These are phyloP conservation scores for Entoloma clypeatum DNA, from an alignment of 1,284 basidiomycete species.

Conservation along the genomic window DNA sequence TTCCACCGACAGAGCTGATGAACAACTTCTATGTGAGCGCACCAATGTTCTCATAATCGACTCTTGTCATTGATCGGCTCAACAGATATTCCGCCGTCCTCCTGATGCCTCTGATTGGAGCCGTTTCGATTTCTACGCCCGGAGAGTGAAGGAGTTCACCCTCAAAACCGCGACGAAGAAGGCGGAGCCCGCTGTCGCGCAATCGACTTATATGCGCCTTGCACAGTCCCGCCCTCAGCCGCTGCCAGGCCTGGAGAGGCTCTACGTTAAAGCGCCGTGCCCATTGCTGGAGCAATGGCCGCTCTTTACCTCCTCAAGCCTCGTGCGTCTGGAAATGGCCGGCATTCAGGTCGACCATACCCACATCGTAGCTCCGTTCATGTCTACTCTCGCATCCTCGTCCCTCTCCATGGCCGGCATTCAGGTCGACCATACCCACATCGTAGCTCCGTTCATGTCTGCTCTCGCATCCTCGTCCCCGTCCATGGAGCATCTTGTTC, in stretches of 20 bases:
- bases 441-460: neutral
- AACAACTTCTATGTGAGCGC: constrained; percentile 8
- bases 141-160: neutral
- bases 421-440: neutral
- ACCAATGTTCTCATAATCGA: too few relatives aligned
- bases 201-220: neutral
- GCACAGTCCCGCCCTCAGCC: neutral
- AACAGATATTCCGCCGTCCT: too few relatives aligned
- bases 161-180: neutral
- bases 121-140: neutral
- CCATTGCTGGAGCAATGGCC: neutral
- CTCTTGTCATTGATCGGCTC: too few relatives aligned
- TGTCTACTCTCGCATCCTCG: neutral
- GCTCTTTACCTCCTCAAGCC: neutral
- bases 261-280: neutral
- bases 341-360: neutral
- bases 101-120: too few relatives aligned
- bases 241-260: neutral
- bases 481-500: neutral
- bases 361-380: neutral
- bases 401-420: too few relatives aligned
- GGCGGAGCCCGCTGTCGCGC: neutral
- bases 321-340: neutral
- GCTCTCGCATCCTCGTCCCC: neutral
- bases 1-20: neutral